Percentiles rank a stretch among this genome's conserved stretches.
phyloP scores from a whole-genome alignment of 2,329 filamentous ascomycete species.

The Didymella sp. region DNA sequence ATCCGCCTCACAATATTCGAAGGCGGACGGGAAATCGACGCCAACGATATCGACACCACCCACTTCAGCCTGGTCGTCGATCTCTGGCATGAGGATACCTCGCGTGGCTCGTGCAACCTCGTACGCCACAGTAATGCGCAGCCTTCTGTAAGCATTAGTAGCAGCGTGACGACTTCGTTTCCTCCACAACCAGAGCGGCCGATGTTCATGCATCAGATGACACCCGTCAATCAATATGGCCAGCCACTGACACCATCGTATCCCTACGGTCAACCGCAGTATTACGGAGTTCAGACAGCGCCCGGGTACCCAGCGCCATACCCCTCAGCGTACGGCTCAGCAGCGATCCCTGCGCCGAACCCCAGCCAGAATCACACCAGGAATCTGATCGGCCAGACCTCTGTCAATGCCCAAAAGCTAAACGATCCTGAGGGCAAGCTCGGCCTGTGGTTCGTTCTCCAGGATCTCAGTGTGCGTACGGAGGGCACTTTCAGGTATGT shows the following conservation, averaged over 20 bases:
- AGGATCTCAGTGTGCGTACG: slow-evolving; percentile 92
- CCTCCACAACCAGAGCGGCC: slow-evolving; percentile 58
- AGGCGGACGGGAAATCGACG: slow-evolving; percentile 77
- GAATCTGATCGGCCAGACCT: slow-evolving; percentile 91
- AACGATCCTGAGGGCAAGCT: slow-evolving; percentile 79
- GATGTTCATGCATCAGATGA: slow-evolving; percentile 34
- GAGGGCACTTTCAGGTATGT: slow-evolving; percentile 87
- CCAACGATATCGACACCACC: slow-evolving; percentile 73
- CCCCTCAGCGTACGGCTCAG: slow-evolving; percentile 18
- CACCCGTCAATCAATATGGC: slow-evolving; percentile 51
- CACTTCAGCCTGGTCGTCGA: slow-evolving; percentile 75
- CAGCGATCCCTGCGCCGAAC: slow-evolving; percentile 37
- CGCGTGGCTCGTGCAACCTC: slow-evolving; percentile 68
- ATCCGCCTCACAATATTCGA: slow-evolving; percentile 83
- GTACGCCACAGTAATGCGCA: slow-evolving; percentile 70
- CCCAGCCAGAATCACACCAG: slow-evolving; percentile 76
- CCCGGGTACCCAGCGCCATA: slow-evolving; percentile 26
- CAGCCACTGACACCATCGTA: slow-evolving; percentile 32
- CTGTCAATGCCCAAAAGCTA: slow-evolving; percentile 85
- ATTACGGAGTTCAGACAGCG: slow-evolving; percentile 25
- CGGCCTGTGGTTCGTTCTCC: slow-evolving; percentile 95
- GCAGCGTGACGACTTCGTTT: slow-evolving; percentile 80
- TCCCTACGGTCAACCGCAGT: slow-evolving; percentile 16
- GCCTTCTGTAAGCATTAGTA: slow-evolving; percentile 75
- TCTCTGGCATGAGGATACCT: slow-evolving; percentile 68